Evolutionary conservation across 371 early-diverging fungal species (phyloP).

Genomic region (Coemansia linderi): DNA sequence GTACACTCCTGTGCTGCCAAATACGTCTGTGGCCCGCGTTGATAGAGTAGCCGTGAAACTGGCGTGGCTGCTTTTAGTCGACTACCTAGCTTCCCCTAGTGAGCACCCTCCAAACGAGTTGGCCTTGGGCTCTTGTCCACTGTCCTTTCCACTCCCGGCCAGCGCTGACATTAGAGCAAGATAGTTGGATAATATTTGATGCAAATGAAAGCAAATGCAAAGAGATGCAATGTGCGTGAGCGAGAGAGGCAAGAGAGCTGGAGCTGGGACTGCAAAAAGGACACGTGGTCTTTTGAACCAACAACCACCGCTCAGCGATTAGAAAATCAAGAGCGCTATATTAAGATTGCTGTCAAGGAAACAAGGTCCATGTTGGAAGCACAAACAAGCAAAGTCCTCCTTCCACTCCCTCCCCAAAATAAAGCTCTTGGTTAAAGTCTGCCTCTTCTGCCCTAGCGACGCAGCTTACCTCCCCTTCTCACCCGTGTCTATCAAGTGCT

Average conservation of each 20-base stretch:
- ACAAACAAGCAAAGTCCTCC: no score
- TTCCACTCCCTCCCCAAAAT: no score
- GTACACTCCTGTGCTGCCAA: constrained; percentile 6
- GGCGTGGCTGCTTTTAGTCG: not conserved
- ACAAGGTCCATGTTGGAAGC: no score
- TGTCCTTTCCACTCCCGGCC: not conserved
- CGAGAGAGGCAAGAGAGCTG: not conserved
- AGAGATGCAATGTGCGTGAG: not conserved
- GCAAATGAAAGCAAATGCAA: not conserved
- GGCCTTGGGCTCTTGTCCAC: constrained; percentile 18
- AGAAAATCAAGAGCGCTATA: not conserved
- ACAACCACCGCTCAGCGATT: not conserved
- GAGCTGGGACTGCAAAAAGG: not conserved
- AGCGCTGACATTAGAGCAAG: not conserved
- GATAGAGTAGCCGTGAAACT: not conserved
- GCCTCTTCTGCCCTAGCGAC: no score
- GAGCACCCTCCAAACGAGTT: constrained; percentile 53
- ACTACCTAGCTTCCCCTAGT: constrained; percentile 41
- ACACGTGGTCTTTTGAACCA: not conserved
- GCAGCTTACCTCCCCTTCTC: no score
- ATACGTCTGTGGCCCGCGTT: not conserved
- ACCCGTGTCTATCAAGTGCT: no score
- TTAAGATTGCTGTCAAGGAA: no score
- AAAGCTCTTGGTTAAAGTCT: no score
- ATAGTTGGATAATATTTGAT: not conserved